Evolutionary conservation across 441 rosid genomes (phyloP), one percentile per base, ranked within the genome.

Genomic region (Heliophila coronopifolia): DNA sequence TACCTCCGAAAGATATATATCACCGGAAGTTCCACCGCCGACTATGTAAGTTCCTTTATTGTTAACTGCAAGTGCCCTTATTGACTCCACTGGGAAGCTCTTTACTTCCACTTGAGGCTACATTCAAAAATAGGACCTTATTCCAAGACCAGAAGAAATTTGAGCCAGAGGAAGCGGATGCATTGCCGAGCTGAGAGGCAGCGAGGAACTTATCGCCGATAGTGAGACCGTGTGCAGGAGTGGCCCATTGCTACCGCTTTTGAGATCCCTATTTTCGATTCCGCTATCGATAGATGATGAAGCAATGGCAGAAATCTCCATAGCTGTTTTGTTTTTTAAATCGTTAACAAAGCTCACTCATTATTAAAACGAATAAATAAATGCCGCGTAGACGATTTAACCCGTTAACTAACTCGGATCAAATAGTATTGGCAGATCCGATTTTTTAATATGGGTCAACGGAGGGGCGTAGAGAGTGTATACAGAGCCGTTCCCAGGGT

Each of bases 1-100:
- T 20, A 87, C 93, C 94, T 87, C 97, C 99, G 94, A 87, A 34
- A 85, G 48, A 65, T 74, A 84, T 16, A 80, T 73, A 47, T 79
- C 71, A 12, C 98, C 86, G 0, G 84, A 84, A 23, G 46, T 63
- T 53, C 85, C 93, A 53, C 96, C 96, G 8, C 86, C 96, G 54
- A 71, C 76, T 39, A 87, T 46, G 61, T 84, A 91, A 8, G 79
- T 77, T 15, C 96, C 98, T 64, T 75, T 82, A 5, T 65, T 78
- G 53, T 83, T 79, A 18, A 86, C 77, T 28, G 44, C 61, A 22
- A 91, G 72, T 16, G 89, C 75, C 35, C 63, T 75, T 54, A 92
- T 76, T 3, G 89, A 74, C 64, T 88, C 94, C 8, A 73, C 80
- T 0, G 94, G 98, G 48, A 84, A 81, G 79, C 95, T 77, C 65